phyloP scores from a whole-genome alignment of 1,284 basidiomycete species.

The Ustanciosporium gigantosporum region DNA sequence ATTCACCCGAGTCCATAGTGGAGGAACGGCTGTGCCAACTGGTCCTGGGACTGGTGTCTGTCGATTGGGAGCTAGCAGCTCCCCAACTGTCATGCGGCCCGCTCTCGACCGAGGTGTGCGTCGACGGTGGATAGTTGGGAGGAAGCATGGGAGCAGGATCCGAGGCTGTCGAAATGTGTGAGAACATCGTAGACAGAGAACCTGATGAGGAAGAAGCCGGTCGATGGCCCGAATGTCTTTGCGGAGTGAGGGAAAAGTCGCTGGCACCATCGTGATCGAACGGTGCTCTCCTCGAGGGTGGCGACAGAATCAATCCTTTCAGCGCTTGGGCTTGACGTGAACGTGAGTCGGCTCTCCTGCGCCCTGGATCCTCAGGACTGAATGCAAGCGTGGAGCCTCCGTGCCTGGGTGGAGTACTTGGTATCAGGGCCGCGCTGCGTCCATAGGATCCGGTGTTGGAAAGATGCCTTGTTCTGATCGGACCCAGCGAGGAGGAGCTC shows the following conservation, averaged over 20 bases:
- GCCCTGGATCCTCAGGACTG: conserved; percentile 22
- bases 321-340: conserved; percentile 35
- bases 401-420: conserved; percentile 31
- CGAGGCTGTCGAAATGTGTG: conserved; percentile 35
- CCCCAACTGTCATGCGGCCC: conserved; percentile 28
- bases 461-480: conserved; percentile 27
- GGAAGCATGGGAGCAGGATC: conserved; percentile 36
- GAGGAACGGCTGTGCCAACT: conserved; percentile 49
- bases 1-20: conserved; percentile 42
- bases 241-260: conserved; percentile 12
- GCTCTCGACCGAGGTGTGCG: conserved; percentile 26
- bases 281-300: conserved; percentile 21
- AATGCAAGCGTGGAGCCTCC: conserved; percentile 18
- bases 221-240: conserved; percentile 22
- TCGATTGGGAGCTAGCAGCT: conserved; percentile 22
- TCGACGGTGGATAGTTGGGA: conserved; percentile 19
- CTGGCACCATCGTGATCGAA: conserved; percentile 26
- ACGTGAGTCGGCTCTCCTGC: conserved; percentile 31
- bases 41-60: conserved; percentile 32
- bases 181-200: conserved; percentile 33
- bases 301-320: conserved; percentile 37
- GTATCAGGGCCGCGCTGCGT: conserved; percentile 12
- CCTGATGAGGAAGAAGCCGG: conserved; percentile 34
- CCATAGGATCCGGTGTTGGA: conserved; percentile 31
- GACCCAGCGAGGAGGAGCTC: conserved; percentile 35